phyloP scores from a whole-genome alignment of 2,329 filamentous ascomycete genomes.

The Colletotrichum sp. region DNA sequence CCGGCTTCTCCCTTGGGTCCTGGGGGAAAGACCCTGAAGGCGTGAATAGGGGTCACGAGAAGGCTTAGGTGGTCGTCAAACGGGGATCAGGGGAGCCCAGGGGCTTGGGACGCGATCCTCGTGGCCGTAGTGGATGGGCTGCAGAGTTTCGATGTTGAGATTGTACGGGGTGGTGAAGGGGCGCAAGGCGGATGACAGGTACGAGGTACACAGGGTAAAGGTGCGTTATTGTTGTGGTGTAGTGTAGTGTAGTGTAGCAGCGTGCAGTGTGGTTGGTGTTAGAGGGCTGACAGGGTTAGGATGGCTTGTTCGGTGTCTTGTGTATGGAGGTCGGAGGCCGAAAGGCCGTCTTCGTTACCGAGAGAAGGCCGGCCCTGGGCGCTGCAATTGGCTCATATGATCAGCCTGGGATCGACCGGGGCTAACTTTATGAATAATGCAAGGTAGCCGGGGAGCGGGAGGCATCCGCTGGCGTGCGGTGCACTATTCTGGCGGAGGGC shows the following conservation, averaged over 20 bases:
- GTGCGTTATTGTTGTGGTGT: not conserved
- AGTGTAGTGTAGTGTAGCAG: not conserved
- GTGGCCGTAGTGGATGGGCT: not conserved
- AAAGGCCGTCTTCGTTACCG: conserved; percentile 18
- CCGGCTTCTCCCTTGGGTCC: conserved; percentile 3
- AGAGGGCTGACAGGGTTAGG: not conserved
- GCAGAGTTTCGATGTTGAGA: not conserved
- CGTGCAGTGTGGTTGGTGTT: not conserved
- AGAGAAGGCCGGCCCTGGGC: not conserved
- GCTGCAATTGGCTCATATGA: not conserved
- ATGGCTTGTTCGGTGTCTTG: not conserved
- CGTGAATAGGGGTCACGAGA: conserved; percentile 9
- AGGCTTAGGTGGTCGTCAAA: not conserved
- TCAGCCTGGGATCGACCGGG: conserved; percentile 4
- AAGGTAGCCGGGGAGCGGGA: not conserved
- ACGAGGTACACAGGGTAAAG: not conserved
- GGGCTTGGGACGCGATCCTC: not conserved
- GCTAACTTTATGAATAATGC: conserved; percentile 9
- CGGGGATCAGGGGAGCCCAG: not conserved
- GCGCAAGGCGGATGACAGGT: not conserved
- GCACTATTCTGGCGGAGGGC: conserved; percentile 3
- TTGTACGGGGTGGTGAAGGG: not conserved
- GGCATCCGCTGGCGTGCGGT: conserved; percentile 1
- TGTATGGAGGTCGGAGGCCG: conserved; percentile 13
- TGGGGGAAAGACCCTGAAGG: not conserved